phyloP scores from a whole-genome alignment of 345 rosid genomes.

The Brassica juncea region DNA sequence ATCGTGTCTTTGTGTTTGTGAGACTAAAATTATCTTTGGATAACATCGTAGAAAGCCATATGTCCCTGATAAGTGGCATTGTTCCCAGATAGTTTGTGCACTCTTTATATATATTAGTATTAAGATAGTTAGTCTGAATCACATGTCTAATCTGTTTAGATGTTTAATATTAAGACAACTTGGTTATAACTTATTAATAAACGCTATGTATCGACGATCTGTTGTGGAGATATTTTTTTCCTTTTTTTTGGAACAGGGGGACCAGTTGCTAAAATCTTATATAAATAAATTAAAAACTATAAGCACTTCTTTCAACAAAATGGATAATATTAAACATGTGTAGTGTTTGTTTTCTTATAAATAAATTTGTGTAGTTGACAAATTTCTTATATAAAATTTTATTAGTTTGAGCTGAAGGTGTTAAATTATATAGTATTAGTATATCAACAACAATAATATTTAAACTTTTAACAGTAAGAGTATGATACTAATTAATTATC shows the following conservation, averaged over 20 bases:
- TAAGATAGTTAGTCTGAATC: conserved; percentile 33
- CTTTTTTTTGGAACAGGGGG: not conserved
- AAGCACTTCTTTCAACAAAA: no score
- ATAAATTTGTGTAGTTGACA: no score
- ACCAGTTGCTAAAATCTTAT: not conserved
- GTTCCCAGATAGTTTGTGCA: conserved; percentile 22
- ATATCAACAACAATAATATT: no score
- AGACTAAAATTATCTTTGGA: conserved; percentile 34
- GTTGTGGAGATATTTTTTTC: not conserved
- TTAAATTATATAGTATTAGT: no score
- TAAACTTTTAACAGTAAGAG: no score
- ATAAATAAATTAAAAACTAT: not conserved
- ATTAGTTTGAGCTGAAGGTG: no score
- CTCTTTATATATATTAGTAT: not conserved
- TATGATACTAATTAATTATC: no score
- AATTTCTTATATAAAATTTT: no score
- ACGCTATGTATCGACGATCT: not conserved
- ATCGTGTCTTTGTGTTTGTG: conserved; percentile 26
- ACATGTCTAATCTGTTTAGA: conserved; percentile 31
- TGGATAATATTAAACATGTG: no score
- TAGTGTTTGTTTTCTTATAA: no score
- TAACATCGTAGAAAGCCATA: conserved; percentile 22
- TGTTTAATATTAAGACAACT: not conserved
- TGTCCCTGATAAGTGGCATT: conserved; percentile 22
- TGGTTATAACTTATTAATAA: not conserved